phyloP scores from a whole-genome alignment of 2,329 filamentous ascomycete species.

The Fusarium sublunatum region DNA sequence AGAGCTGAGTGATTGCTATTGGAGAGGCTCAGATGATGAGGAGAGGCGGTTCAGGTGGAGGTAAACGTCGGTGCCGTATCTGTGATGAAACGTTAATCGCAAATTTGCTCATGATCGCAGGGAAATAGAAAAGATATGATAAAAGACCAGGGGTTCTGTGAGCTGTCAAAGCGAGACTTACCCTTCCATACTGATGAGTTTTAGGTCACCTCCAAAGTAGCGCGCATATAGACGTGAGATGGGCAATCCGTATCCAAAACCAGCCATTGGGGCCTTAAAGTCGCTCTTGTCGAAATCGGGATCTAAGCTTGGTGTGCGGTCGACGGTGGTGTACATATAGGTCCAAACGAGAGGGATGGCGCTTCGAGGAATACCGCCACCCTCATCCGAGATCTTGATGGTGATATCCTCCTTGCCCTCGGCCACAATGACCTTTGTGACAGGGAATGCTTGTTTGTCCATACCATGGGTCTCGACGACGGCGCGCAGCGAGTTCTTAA shows the following conservation, averaged over 20 bases:
- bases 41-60: slow-evolving; percentile 96
- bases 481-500: slow-evolving; percentile 97
- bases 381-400: slow-evolving; percentile 97
- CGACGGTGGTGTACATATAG: slow-evolving; percentile 99
- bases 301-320: slow-evolving; percentile 92
- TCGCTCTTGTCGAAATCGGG: slow-evolving; percentile 99
- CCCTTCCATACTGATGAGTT: slow-evolving; percentile 99
- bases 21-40: slow-evolving; percentile 93
- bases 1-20: slow-evolving; percentile 81
- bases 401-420: slow-evolving; percentile 99
- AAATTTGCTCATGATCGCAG: slow-evolving; percentile 8
- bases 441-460: slow-evolving; percentile 94
- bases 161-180: slow-evolving; percentile 59
- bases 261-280: slow-evolving; percentile 99
- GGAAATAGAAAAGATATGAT: neutral
- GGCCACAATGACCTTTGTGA: slow-evolving; percentile 97
- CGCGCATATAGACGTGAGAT: slow-evolving; percentile 94
- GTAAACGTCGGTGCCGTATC: slow-evolving; percentile 98
- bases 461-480: slow-evolving; percentile 95
- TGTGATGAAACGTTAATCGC: slow-evolving; percentile 52
- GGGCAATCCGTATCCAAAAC: slow-evolving; percentile 96
- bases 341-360: slow-evolving; percentile 99
- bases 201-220: slow-evolving; percentile 97
- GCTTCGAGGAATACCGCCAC: slow-evolving; percentile 92
- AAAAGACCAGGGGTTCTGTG: neutral